A percentile compares a stretch with the other conserved stretches of the same genome.
Conservation (phyloP, 2,329 filamentous ascomycete species). For the Aspergillus melleus region DNA sequence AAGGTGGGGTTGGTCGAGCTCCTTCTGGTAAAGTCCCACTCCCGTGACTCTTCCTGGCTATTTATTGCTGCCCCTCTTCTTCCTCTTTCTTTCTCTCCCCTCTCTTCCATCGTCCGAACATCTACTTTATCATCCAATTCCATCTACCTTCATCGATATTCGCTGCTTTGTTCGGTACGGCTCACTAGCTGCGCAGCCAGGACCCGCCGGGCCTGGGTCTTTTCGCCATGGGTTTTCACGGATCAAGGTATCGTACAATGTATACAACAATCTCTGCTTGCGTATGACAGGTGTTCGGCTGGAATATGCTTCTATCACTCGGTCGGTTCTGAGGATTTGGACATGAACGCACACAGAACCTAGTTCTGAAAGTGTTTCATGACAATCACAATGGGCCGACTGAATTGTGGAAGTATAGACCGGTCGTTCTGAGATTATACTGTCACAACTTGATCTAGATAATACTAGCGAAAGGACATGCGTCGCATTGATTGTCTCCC, state of each 20-base stretch:
- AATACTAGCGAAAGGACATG: constrained; percentile 88
- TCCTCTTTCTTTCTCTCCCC: neutral
- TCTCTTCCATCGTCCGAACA: neutral
- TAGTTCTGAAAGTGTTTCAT: constrained; percentile 5
- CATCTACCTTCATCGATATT: constrained; percentile 2
- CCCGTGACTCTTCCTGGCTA: neutral
- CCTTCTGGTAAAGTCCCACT: neutral
- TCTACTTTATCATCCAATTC: constrained; percentile 16
- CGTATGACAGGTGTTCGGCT: constrained; percentile 48
- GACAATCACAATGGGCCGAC: constrained; percentile 18
- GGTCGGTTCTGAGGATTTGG: neutral
- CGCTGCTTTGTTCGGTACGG: constrained; percentile 28
- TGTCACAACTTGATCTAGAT: constrained; percentile 82
- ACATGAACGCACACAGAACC: neutral
- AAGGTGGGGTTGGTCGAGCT: neutral
- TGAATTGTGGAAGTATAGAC: constrained; percentile 10
- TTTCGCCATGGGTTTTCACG: constrained; percentile 33
- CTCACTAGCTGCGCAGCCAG: constrained; percentile 29
- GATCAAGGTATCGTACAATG: constrained; percentile 46
- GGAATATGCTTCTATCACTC: constrained; percentile 4
- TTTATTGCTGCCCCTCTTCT: neutral
- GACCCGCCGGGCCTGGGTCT: constrained; percentile 16
- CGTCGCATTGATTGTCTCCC: constrained; percentile 59
- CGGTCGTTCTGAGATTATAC: constrained; percentile 70
- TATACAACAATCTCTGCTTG: constrained; percentile 39